Evolutionary conservation across 768 basidiomycete genomes (phyloP).

Genomic region (Phallus indusiatus): DNA sequence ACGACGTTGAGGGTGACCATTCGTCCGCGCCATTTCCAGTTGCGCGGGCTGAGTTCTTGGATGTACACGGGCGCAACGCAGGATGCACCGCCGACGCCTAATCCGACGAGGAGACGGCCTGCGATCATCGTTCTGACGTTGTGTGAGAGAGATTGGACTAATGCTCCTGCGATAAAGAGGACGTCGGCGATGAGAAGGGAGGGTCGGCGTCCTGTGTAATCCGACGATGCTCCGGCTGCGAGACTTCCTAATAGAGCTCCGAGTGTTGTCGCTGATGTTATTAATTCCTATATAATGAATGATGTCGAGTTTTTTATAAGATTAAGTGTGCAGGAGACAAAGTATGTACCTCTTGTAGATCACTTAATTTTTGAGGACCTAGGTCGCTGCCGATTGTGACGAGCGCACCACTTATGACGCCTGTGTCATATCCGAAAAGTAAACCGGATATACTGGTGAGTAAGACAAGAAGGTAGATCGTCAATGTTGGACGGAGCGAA

Average conservation of each 20-base stretch:
- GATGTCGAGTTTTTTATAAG: neutral
- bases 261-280: slow-evolving; percentile 70
- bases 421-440: slow-evolving; percentile 76
- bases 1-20: slow-evolving; percentile 80
- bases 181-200: slow-evolving; percentile 60
- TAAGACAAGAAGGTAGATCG: slow-evolving; percentile 68
- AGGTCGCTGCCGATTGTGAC: slow-evolving; percentile 63
- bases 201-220: slow-evolving; percentile 56
- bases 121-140: slow-evolving; percentile 67
- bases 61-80: slow-evolving; percentile 79
- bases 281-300: slow-evolving; percentile 47
- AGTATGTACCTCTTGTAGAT: slow-evolving; percentile 48
- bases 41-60: slow-evolving; percentile 71
- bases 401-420: slow-evolving; percentile 72
- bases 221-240: slow-evolving; percentile 56
- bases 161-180: slow-evolving; percentile 67
- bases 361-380: slow-evolving; percentile 44
- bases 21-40: slow-evolving; percentile 46
- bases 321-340: neutral
- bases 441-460: slow-evolving; percentile 70
- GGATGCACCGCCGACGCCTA: slow-evolving; percentile 66
- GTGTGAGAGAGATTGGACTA: slow-evolving; percentile 61
- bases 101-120: slow-evolving; percentile 65
- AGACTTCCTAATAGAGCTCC: slow-evolving; percentile 73
- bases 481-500: slow-evolving; percentile 44